phyloP scores from a whole-genome alignment of 371 early-diverging fungal species.

The Blakeslea trispora region DNA sequence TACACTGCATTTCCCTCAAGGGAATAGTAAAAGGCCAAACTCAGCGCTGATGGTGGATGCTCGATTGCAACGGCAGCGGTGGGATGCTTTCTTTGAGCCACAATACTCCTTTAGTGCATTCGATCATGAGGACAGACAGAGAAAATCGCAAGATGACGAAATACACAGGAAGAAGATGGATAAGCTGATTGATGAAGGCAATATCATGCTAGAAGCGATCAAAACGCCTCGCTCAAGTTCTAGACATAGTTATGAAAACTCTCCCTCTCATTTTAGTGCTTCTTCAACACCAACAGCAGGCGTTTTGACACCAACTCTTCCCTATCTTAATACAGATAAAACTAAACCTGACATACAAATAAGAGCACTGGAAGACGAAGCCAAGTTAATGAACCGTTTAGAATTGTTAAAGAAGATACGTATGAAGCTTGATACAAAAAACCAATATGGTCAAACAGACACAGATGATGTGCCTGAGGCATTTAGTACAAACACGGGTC shows the following conservation, averaged over 20 bases:
- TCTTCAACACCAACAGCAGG: slow-evolving; percentile 3
- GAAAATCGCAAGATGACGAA: slow-evolving; percentile 3
- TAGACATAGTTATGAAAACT: slow-evolving; percentile 11
- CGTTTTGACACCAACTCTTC: slow-evolving; percentile 14
- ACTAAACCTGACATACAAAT: neutral
- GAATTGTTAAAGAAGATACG: slow-evolving; percentile 25
- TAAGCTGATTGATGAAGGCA: slow-evolving; percentile 16
- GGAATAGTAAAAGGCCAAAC: neutral
- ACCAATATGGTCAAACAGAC: neutral
- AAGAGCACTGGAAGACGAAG: slow-evolving; percentile 15
- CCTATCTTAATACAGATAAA: neutral
- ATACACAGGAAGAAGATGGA: slow-evolving; percentile 19
- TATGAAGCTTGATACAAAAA: neutral
- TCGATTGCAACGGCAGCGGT: slow-evolving; percentile 20
- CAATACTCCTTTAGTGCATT: slow-evolving; percentile 29
- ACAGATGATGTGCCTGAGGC: slow-evolving; percentile 1
- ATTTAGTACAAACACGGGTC: neutral
- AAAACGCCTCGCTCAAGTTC: neutral
- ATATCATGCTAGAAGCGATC: neutral
- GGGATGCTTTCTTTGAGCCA: slow-evolving; percentile 30
- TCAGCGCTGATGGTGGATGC: slow-evolving; percentile 4
- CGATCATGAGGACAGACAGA: slow-evolving; percentile 11
- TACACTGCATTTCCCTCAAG: slow-evolving; percentile 5
- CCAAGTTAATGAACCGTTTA: slow-evolving; percentile 14
- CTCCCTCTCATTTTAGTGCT: slow-evolving; percentile 2